Conservation (phyloP, 768 basidiomycete species). For the Tylopilus vinaceipallidus region DNA sequence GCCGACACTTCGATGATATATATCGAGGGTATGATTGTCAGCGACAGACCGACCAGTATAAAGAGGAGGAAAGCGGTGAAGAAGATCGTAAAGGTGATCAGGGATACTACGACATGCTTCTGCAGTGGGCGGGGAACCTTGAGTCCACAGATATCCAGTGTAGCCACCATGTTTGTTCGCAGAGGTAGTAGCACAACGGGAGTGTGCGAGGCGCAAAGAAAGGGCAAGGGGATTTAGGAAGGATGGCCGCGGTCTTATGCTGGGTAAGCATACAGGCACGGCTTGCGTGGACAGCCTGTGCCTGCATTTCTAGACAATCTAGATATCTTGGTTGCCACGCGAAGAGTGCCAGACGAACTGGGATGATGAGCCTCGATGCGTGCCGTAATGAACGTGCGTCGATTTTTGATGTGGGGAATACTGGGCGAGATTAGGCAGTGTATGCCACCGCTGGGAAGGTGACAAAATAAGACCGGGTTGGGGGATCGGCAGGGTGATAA, state of each 20-base stretch:
- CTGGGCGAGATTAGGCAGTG: too few species aligned
- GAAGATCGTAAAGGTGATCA: conserved; percentile 48
- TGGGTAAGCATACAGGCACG: not conserved
- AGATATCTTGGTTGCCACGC: not conserved
- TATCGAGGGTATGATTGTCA: conserved; percentile 70
- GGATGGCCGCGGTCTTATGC: not conserved
- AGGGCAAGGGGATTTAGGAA: not conserved
- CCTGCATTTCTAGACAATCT: not conserved
- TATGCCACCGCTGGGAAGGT: not conserved
- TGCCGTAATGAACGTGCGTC: conserved; percentile 6
- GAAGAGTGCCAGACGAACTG: not conserved
- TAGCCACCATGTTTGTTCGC: conserved; percentile 14
- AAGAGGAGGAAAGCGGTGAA: conserved; percentile 67
- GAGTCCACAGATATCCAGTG: conserved; percentile 17
- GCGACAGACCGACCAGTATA: conserved; percentile 71
- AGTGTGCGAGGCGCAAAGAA: not conserved
- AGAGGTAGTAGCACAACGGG: not conserved
- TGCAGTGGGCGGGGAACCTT: conserved; percentile 37
- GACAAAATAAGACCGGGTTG: not conserved
- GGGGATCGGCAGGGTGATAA: too few species aligned
- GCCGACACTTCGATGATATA: conserved; percentile 53
- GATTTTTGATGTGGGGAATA: not conserved
- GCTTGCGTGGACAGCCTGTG: not conserved
- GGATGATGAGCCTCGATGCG: not conserved
- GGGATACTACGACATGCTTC: conserved; percentile 46